These are phyloP conservation scores for Polyporus tsugae DNA, from an alignment of 1,284 basidiomycete species.

Conservation along the genomic window DNA sequence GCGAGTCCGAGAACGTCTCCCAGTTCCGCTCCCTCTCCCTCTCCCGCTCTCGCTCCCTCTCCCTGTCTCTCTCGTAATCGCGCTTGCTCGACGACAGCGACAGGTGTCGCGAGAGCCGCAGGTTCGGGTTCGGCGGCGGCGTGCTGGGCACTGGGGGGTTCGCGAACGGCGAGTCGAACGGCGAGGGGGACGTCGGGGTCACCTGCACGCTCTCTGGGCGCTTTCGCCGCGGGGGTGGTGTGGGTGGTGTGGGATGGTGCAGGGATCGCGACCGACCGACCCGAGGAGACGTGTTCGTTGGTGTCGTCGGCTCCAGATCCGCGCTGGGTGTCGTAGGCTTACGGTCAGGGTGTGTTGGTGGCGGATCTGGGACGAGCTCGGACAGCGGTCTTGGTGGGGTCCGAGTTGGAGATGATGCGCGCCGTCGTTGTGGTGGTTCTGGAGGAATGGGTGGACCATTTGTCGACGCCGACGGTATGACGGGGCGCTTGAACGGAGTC, in stretches of 20 bases:
- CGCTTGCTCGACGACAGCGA: conserved; percentile 40
- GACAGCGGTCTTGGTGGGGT: conserved; percentile 35
- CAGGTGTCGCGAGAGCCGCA: conserved; percentile 47
- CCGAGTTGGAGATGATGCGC: conserved; percentile 34
- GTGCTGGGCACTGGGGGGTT: conserved; percentile 20
- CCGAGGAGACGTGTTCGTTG: conserved; percentile 45
- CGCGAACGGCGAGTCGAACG: conserved; percentile 29
- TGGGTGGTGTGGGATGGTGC: conserved; percentile 55
- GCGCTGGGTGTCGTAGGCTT: conserved; percentile 41
- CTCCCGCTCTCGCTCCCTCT: conserved; percentile 14
- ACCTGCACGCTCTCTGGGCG: conserved; percentile 74
- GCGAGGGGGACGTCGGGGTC: conserved; percentile 35
- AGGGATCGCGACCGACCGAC: conserved; percentile 64
- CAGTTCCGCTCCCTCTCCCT: conserved; percentile 23
- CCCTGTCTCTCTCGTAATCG: conserved; percentile 32
- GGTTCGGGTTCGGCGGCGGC: conserved; percentile 24
- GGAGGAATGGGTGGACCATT: conserved; percentile 18
- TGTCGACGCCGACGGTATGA: conserved; percentile 12
- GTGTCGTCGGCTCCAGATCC: conserved; percentile 32
- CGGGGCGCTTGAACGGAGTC: conserved; percentile 26
- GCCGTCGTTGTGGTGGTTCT: conserved; percentile 30
- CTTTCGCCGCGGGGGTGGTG: conserved; percentile 53
- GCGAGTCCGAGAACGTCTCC: conserved; percentile 35
- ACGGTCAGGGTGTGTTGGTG: conserved; percentile 68
- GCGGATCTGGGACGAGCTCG: conserved; percentile 45